A percentile compares a stretch with the other conserved stretches of the same genome.
These are phyloP conservation scores for Pythium aquatile DNA, from an alignment of 352 stramenopile species.

Conservation along the genomic window DNA sequence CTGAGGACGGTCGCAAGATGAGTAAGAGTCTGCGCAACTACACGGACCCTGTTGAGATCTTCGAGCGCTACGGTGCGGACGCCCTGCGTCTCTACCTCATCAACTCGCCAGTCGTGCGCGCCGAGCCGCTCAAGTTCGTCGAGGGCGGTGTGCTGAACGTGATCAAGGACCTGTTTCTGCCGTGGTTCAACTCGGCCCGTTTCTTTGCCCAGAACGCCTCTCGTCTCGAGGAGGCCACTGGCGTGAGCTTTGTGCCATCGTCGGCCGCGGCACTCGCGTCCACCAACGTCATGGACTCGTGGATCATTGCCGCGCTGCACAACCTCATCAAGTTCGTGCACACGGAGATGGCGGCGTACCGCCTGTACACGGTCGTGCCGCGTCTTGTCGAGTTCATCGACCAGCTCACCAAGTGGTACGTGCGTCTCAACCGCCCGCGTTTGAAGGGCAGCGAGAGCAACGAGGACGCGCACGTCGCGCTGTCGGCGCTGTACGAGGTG, in stretches of 20 bases:
- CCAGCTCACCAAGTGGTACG: conserved; percentile 99
- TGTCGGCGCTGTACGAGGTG: conserved; percentile 98
- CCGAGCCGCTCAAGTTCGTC: conserved; percentile 97
- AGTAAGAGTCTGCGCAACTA: conserved; percentile 99
- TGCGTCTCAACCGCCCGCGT: conserved; percentile 97
- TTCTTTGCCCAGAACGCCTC: conserved; percentile 98
- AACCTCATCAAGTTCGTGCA: conserved; percentile 98
- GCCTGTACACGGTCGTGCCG: conserved; percentile 99
- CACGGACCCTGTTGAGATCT: conserved; percentile 92
- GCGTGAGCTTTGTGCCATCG: conserved; percentile 89
- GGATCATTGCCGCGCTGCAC: conserved; percentile 98
- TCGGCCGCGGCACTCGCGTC: conserved; percentile 84
- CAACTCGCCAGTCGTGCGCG: conserved; percentile 99
- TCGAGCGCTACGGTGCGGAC: conserved; percentile 98
- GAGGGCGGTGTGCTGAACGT: conserved; percentile 95
- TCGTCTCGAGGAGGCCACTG: conserved; percentile 88
- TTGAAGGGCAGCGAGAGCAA: conserved; percentile 95
- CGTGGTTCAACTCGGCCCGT: conserved; percentile 99
- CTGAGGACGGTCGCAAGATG: conserved; percentile 99
- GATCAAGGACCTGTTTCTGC: conserved; percentile 98
- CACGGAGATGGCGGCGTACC: conserved; percentile 98
- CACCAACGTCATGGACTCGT: conserved; percentile 98
- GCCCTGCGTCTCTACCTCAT: conserved; percentile 99
- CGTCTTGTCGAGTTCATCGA: conserved; percentile 97
- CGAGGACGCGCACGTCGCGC: conserved; percentile 74